Evolutionary conservation across 2,329 filamentous ascomycete species (phyloP).

Genomic region (Septoria linicola): DNA sequence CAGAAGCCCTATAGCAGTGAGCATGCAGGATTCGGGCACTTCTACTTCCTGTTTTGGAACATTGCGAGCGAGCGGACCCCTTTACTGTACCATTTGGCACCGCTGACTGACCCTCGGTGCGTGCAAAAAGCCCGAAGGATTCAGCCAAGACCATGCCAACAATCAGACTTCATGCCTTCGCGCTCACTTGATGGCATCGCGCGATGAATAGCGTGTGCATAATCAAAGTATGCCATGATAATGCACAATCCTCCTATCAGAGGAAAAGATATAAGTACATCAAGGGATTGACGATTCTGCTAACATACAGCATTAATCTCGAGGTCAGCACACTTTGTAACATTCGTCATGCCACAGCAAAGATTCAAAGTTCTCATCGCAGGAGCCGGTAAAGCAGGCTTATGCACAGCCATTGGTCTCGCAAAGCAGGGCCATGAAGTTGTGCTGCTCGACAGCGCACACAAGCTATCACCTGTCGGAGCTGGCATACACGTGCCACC

Average conservation of each 20-base stretch:
- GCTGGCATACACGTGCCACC: constrained; percentile 6
- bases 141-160: constrained; percentile 1
- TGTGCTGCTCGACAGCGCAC: constrained; percentile 8
- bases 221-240: neutral
- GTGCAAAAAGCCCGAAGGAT: constrained; percentile 3
- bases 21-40: too few relatives aligned
- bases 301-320: neutral
- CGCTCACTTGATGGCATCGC: neutral
- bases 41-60: too few relatives aligned
- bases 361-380: constrained; percentile 6
- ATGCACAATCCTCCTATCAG: neutral
- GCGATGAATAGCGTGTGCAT: neutral
- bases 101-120: constrained; percentile 1
- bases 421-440: constrained; percentile 3
- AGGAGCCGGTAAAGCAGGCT: constrained; percentile 8
- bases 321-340: neutral
- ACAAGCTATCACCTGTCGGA: constrained; percentile 6
- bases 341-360: neutral
- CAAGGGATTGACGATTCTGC: neutral
- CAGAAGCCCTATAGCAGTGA: too few relatives aligned
- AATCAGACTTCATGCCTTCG: neutral
- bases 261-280: neutral
- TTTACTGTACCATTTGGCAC: too few relatives aligned
- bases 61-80: too few relatives aligned
- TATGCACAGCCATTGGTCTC: constrained; percentile 3